Evolutionary conservation across 2,329 filamentous ascomycete species (phyloP).

Genomic region (Fusarium coffeatum): DNA sequence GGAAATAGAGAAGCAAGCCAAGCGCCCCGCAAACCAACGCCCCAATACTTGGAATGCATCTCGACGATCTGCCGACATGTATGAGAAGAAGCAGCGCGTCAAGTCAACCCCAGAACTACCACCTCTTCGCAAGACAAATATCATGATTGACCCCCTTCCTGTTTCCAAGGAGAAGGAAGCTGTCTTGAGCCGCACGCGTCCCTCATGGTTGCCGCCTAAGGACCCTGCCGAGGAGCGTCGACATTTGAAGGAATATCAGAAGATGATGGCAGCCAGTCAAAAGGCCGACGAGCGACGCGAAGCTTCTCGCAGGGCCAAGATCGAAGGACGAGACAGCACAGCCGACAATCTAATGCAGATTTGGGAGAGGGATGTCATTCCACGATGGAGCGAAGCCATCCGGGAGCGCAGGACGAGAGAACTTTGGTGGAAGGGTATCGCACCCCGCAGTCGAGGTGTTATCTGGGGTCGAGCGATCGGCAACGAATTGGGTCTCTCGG

Average conservation of each 20-base stretch:
- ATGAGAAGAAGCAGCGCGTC: constrained; percentile 64
- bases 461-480: constrained; percentile 80
- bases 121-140: constrained; percentile 76
- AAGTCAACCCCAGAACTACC: constrained; percentile 76
- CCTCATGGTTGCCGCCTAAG: constrained; percentile 87
- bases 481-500: constrained; percentile 76
- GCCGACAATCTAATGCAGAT: constrained; percentile 68
- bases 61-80: constrained; percentile 49
- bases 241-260: constrained; percentile 87
- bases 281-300: constrained; percentile 71
- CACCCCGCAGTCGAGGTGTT: constrained; percentile 73
- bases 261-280: constrained; percentile 77
- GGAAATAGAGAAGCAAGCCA: constrained; percentile 55
- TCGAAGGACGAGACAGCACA: constrained; percentile 65
- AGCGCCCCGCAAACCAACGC: constrained; percentile 49
- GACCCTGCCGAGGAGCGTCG: constrained; percentile 90
- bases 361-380: constrained; percentile 82
- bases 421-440: constrained; percentile 85
- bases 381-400: constrained; percentile 79
- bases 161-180: constrained; percentile 90
- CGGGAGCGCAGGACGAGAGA: constrained; percentile 76
- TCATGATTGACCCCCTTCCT: constrained; percentile 86
- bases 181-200: constrained; percentile 81
- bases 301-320: constrained; percentile 62
- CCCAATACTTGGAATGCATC: constrained; percentile 57